These are phyloP conservation scores for Melocanna baccifera DNA, from an alignment of 176 grass and related monocot genomes.

Conservation along the genomic window DNA sequence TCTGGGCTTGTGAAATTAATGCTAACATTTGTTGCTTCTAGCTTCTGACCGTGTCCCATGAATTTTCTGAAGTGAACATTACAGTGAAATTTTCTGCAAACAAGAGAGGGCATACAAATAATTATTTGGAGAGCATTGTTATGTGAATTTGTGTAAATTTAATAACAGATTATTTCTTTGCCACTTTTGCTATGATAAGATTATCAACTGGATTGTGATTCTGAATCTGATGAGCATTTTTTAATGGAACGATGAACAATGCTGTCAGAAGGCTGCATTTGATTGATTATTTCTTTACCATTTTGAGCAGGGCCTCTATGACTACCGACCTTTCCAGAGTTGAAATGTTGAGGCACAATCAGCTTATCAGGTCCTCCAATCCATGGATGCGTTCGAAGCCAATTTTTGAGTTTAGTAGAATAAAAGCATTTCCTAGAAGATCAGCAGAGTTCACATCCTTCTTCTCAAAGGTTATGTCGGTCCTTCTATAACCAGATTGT, in stretches of 20 bases:
- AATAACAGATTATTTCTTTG: neutral
- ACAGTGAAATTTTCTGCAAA: conserved; percentile 7
- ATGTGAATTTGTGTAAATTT: conserved; percentile 6
- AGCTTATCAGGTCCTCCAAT: neutral
- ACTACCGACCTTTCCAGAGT: neutral
- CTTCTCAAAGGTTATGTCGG: neutral
- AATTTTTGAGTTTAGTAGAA: neutral
- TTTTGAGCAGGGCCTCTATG: neutral
- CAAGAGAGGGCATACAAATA: neutral
- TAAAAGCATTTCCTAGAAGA: neutral
- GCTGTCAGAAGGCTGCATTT: neutral
- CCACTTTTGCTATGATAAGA: neutral
- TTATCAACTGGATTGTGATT: neutral
- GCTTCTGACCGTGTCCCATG: neutral
- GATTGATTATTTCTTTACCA: neutral
- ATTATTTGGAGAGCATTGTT: neutral
- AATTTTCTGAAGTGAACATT: neutral
- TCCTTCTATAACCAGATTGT: neutral
- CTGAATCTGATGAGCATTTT: conserved; percentile 8
- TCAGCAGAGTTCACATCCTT: neutral
- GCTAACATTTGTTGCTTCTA: conserved; percentile 37
- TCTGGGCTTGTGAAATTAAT: conserved; percentile 23
- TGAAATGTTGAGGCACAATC: neutral
- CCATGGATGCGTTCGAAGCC: neutral
- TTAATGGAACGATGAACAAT: neutral